Conservation (phyloP, 2,329 filamentous ascomycete genomes). For the Davidsoniella eucalypti region DNA sequence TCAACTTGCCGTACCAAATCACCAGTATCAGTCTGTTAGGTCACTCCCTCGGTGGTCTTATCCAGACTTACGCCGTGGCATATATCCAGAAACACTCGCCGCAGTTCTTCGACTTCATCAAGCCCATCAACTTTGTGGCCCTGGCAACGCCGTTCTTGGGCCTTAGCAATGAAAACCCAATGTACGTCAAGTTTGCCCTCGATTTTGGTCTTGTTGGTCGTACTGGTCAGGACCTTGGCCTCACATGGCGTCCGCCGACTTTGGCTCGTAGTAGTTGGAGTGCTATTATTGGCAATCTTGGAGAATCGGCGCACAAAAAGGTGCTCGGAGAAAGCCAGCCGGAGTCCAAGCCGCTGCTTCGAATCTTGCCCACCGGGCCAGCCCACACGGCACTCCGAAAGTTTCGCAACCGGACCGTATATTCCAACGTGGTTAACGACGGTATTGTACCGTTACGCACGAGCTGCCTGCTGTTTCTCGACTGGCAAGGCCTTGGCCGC, state of each 20-base stretch:
- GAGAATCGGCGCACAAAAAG: slow-evolving; percentile 46
- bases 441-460: slow-evolving; percentile 90
- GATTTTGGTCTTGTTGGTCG: slow-evolving; percentile 94
- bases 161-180: slow-evolving; percentile 88
- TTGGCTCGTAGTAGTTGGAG: slow-evolving; percentile 77
- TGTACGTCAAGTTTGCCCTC: slow-evolving; percentile 92
- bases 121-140: slow-evolving; percentile 78
- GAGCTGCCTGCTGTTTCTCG: slow-evolving; percentile 87
- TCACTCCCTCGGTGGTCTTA: slow-evolving; percentile 75
- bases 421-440: slow-evolving; percentile 95
- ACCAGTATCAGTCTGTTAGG: slow-evolving; percentile 92
- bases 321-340: slow-evolving; percentile 48
- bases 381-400: slow-evolving; percentile 74
- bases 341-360: slow-evolving; percentile 72
- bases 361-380: slow-evolving; percentile 80
- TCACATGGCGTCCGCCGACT: slow-evolving; percentile 86
- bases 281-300: slow-evolving; percentile 67
- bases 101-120: slow-evolving; percentile 70
- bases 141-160: slow-evolving; percentile 79
- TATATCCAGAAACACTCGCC: slow-evolving; percentile 96
- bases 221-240: slow-evolving; percentile 82
- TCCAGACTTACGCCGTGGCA: slow-evolving; percentile 87
- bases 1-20: slow-evolving; percentile 49
- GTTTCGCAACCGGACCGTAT: slow-evolving; percentile 81
- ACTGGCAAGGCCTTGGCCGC: slow-evolving; percentile 85